Percentiles rank a stretch among this genome's conserved stretches.
Evolutionary conservation across 1,139 yeast species (phyloP).

Genomic region (Blastobotrys petasosporus): DNA sequence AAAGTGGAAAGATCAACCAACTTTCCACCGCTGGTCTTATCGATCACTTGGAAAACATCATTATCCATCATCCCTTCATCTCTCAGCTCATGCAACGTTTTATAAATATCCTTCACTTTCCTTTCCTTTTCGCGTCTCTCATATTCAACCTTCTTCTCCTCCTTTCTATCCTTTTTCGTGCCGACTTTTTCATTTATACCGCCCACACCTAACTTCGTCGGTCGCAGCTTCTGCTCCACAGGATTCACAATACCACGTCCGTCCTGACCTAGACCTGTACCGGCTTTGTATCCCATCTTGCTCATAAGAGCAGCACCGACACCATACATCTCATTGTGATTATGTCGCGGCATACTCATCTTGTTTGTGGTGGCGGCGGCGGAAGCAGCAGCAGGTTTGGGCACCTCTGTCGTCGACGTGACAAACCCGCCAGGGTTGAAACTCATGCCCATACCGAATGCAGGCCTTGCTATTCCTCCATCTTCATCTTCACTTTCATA

Average conservation of each 20-base stretch:
- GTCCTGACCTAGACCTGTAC: slow-evolving; percentile 71
- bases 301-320: slow-evolving; percentile 76
- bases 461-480: neutral
- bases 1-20: neutral
- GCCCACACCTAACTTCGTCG: slow-evolving; percentile 67
- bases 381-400: neutral
- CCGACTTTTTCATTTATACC: slow-evolving; percentile 40
- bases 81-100: slow-evolving; percentile 38
- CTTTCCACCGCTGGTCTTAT: slow-evolving; percentile 10
- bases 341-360: slow-evolving; percentile 2
- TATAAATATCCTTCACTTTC: slow-evolving; percentile 29
- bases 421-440: slow-evolving; percentile 9
- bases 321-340: slow-evolving; percentile 49
- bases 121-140: slow-evolving; percentile 5
- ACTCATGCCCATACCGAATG: slow-evolving; percentile 3
- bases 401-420: slow-evolving; percentile 1
- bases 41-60: slow-evolving; percentile 30
- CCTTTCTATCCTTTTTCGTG: slow-evolving; percentile 17
- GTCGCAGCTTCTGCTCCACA: slow-evolving; percentile 61
- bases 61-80: slow-evolving; percentile 27
- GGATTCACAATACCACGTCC: slow-evolving; percentile 75
- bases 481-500: slow-evolving; percentile 3
- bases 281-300: slow-evolving; percentile 83
- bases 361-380: neutral
- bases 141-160: slow-evolving; percentile 11